A percentile compares a stretch with the other conserved stretches of the same genome.
Evolutionary conservation across 2,329 filamentous ascomycete species (phyloP).

Genomic region (Fulvia fulva): DNA sequence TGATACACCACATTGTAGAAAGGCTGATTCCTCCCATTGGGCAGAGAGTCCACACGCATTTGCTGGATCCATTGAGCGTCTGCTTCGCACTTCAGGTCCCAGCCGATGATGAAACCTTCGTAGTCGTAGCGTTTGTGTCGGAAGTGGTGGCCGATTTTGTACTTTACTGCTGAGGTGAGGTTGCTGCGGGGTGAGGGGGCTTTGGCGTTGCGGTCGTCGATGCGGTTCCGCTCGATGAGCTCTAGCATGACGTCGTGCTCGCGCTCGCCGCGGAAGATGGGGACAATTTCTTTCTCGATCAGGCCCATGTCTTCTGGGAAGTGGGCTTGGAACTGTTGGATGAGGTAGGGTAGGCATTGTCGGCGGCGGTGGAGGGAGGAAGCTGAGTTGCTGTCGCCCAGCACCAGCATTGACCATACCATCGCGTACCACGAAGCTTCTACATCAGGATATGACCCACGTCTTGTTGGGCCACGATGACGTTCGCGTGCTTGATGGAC

Average conservation of each 20-base stretch:
- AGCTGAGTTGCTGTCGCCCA: conserved; percentile 31
- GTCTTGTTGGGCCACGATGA: conserved; percentile 17
- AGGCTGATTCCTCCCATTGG: conserved; percentile 60
- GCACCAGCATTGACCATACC: conserved; percentile 62
- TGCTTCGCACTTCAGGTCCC: conserved; percentile 62
- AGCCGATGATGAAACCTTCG: conserved; percentile 80
- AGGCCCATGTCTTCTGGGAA: conserved; percentile 70
- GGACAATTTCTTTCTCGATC: conserved; percentile 63
- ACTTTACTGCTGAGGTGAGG: conserved; percentile 45
- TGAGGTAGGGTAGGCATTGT: conserved; percentile 61
- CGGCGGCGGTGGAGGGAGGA: conserved; percentile 40
- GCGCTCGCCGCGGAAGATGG: conserved; percentile 52
- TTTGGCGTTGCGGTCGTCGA: conserved; percentile 54
- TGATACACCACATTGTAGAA: conserved; percentile 88
- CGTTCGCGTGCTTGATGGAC: conserved; percentile 49
- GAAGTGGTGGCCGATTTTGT: conserved; percentile 78
- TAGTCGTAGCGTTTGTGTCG: conserved; percentile 76
- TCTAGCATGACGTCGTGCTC: conserved; percentile 54
- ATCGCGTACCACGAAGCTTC: conserved; percentile 66
- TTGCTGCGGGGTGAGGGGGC: conserved; percentile 26
- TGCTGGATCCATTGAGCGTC: conserved; percentile 60
- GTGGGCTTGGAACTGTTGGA: conserved; percentile 60
- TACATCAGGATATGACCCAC: conserved; percentile 45
- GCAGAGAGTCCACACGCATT: conserved; percentile 59
- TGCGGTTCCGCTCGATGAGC: conserved; percentile 53